A percentile compares a stretch with the other conserved stretches of the same genome.
phyloP scores from a whole-genome alignment of 208 protist genomes.

The Leishmania major region DNA sequence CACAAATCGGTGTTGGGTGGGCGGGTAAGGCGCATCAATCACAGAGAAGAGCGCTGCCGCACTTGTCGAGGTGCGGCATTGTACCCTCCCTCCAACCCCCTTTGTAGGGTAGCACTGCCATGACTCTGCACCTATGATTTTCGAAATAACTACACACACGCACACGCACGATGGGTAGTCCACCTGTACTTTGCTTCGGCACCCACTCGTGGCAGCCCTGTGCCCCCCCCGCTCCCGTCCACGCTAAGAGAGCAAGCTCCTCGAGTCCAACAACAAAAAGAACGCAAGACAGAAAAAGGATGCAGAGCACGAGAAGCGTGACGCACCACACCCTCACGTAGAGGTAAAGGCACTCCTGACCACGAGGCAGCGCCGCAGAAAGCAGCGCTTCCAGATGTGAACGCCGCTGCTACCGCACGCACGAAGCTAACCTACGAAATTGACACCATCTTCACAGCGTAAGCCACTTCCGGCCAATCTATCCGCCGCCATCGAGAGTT shows the following conservation, averaged over 20 bases:
- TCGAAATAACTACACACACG: no score
- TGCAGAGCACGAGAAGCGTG: not conserved
- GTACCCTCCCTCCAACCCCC: not conserved
- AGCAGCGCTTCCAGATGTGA: not conserved
- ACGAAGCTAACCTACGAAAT: not conserved
- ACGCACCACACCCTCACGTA: not conserved
- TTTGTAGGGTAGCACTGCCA: not conserved
- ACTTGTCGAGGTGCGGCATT: not conserved
- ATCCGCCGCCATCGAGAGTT: not conserved
- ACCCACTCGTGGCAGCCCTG: not conserved
- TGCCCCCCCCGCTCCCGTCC: not conserved
- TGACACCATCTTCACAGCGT: not conserved
- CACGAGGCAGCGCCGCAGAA: not conserved
- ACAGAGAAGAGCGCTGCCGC: not conserved
- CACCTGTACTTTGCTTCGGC: not conserved
- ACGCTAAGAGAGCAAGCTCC: not conserved
- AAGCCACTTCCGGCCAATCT: not conserved
- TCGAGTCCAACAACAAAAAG: no score
- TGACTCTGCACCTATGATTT: no score
- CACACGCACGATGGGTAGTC: not conserved
- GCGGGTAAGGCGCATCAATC: not conserved
- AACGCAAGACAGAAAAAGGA: not conserved
- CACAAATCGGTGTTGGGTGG: not conserved
- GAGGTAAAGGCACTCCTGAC: not conserved
- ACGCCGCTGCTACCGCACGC: not conserved